Evolutionary conservation across 257 asterid species (phyloP).

Genomic region (Solanum pinnatisectum): DNA sequence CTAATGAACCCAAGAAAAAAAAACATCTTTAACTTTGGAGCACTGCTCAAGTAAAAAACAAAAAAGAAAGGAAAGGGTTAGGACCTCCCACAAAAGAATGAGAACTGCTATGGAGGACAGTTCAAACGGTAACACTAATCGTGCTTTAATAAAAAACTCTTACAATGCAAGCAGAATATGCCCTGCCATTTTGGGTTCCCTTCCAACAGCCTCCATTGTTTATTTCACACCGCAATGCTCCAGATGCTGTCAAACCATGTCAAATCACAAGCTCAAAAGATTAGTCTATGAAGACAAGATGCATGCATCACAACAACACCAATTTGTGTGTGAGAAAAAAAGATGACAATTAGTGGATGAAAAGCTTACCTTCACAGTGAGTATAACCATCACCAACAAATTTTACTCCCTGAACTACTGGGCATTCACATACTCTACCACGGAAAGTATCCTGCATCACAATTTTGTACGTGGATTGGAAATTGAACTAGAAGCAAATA

Average conservation of each 20-base stretch:
- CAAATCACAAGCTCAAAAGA: conserved; percentile 2
- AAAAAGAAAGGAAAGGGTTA: background rate
- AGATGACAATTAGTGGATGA: background rate
- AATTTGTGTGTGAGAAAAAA: background rate
- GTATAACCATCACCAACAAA: conserved; percentile 92
- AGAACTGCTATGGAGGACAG: background rate
- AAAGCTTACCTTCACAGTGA: conserved; percentile 68
- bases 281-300: background rate
- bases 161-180: conserved; percentile 89
- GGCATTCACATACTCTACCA: conserved; percentile 91
- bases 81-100: background rate
- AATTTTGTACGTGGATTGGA: background rate
- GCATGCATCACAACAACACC: background rate
- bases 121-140: background rate
- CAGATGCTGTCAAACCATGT: conserved; percentile 66
- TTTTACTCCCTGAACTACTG: conserved; percentile 72
- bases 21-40: background rate
- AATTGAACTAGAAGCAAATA: background rate
- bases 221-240: conserved; percentile 72
- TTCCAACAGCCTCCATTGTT: conserved; percentile 96
- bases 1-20: background rate
- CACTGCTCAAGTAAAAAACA: background rate
- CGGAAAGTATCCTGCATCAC: conserved; percentile 80
- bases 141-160: conserved; percentile 19
- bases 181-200: conserved; percentile 50